Evolutionary conservation across 1,139 yeast species (phyloP).

Genomic region (Debaryomyces udenii): DNA sequence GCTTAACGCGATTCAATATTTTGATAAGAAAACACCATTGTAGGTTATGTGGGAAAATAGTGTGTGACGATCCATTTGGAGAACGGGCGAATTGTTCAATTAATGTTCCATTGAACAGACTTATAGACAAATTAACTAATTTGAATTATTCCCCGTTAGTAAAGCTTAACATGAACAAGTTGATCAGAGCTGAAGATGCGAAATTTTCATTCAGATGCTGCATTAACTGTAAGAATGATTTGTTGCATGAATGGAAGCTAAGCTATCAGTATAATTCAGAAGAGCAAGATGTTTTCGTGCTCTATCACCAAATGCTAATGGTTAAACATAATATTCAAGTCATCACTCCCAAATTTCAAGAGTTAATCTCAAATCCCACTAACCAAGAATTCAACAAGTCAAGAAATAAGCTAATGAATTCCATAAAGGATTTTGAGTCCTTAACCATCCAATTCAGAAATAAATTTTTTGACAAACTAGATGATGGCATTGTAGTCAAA

Average conservation of each 20-base stretch:
- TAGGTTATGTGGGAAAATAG: constrained; percentile 77
- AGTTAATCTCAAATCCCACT: constrained; percentile 14
- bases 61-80: constrained; percentile 66
- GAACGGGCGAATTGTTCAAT: constrained; percentile 61
- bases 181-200: constrained; percentile 17
- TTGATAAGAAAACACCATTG: constrained; percentile 83
- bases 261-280: constrained; percentile 29
- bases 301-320: constrained; percentile 36
- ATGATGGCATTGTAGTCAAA: constrained; percentile 21
- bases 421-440: constrained; percentile 40
- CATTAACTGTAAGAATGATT: constrained; percentile 61
- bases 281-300: constrained; percentile 26
- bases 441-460: constrained; percentile 29
- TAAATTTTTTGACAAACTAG: constrained; percentile 23
- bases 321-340: constrained; percentile 37
- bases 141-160: constrained; percentile 41
- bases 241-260: constrained; percentile 62
- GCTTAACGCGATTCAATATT: constrained; percentile 59
- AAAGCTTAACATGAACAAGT: constrained; percentile 20
- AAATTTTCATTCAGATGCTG: constrained; percentile 54
- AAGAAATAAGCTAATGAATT: constrained; percentile 31
- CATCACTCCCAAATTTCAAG: constrained; percentile 35
- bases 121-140: constrained; percentile 45
- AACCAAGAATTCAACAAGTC: constrained; percentile 22
- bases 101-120: constrained; percentile 59